A percentile compares a stretch with the other conserved stretches of the same genome.
Conservation (phyloP, 106 monocot species). For the Triglochin maritima region DNA sequence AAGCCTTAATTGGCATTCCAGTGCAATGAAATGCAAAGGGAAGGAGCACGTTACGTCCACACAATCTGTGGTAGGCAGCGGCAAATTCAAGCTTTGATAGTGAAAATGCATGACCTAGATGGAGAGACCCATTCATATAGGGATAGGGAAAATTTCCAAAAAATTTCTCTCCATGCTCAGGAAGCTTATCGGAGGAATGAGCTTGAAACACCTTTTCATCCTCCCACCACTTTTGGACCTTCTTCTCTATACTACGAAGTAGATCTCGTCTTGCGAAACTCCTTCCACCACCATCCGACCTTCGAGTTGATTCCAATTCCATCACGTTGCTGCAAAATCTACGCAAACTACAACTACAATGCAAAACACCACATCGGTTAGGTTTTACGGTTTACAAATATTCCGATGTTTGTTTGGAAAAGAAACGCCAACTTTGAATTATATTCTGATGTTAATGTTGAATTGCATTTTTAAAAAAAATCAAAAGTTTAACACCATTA, state of each 20-base stretch:
- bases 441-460: too few relatives aligned
- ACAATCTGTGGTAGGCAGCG: conserved; percentile 56
- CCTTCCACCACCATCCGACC: conserved; percentile 26
- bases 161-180: conserved; percentile 59
- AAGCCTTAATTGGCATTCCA: conserved; percentile 95
- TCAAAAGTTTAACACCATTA: too few relatives aligned
- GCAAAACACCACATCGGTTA: too few relatives aligned
- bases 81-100: conserved; percentile 80
- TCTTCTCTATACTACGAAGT: conserved; percentile 50
- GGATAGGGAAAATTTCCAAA: conserved; percentile 96
- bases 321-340: conserved; percentile 21
- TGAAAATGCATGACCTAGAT: conserved; percentile 74
- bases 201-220: conserved; percentile 48
- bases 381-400: too few relatives aligned
- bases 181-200: conserved; percentile 30
- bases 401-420: too few relatives aligned
- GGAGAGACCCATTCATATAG: conserved; percentile 88
- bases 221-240: conserved; percentile 63
- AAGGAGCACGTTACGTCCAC: conserved; percentile 69
- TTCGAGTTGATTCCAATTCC: conserved; percentile 23
- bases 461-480: too few relatives aligned
- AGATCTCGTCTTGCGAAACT: conserved; percentile 72
- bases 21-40: conserved; percentile 97
- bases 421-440: too few relatives aligned
- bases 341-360: not conserved